phyloP scores from a whole-genome alignment of 2,329 filamentous ascomycete species.

The Aspergillus sp. region DNA sequence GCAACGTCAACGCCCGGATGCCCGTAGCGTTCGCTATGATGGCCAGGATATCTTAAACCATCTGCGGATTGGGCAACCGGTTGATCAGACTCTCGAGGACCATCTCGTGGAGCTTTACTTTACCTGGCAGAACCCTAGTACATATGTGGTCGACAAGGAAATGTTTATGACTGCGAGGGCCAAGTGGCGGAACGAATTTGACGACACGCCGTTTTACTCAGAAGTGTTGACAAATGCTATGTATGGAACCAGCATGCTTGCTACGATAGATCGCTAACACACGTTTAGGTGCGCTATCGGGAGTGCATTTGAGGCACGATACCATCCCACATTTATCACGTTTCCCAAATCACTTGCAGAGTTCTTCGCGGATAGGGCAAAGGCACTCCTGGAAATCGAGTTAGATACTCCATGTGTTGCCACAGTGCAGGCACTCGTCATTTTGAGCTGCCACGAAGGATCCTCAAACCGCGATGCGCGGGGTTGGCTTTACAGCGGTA shows the following conservation, averaged over 20 bases:
- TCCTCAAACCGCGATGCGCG: conserved; percentile 37
- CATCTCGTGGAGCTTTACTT: conserved; percentile 40
- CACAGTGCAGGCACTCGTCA: conserved; percentile 39
- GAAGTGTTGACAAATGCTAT: conserved; percentile 35
- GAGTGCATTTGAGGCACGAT: conserved; percentile 35
- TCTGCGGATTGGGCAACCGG: conserved; percentile 32
- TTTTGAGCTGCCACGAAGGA: conserved; percentile 38
- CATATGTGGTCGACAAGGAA: conserved; percentile 37
- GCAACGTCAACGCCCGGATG: conserved; percentile 27
- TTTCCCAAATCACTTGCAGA: conserved; percentile 27
- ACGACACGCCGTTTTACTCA: conserved; percentile 33
- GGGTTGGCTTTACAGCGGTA: conserved; percentile 41
- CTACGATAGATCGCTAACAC: too few relatives aligned
- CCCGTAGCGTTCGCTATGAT: conserved; percentile 29
- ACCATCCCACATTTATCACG: conserved; percentile 35
- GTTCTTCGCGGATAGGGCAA: conserved; percentile 35
- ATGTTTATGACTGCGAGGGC: conserved; percentile 28
- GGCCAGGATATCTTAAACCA: conserved; percentile 34
- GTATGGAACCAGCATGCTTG: conserved; percentile 12
- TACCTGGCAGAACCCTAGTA: conserved; percentile 40
- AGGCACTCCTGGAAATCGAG: conserved; percentile 39
- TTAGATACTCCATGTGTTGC: conserved; percentile 40
- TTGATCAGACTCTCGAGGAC: conserved; percentile 33
- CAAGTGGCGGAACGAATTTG: conserved; percentile 28
- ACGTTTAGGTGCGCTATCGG: conserved; percentile 32